phyloP scores from a whole-genome alignment of 176 grass and related monocot genomes.

The Aegilops tauschii region DNA sequence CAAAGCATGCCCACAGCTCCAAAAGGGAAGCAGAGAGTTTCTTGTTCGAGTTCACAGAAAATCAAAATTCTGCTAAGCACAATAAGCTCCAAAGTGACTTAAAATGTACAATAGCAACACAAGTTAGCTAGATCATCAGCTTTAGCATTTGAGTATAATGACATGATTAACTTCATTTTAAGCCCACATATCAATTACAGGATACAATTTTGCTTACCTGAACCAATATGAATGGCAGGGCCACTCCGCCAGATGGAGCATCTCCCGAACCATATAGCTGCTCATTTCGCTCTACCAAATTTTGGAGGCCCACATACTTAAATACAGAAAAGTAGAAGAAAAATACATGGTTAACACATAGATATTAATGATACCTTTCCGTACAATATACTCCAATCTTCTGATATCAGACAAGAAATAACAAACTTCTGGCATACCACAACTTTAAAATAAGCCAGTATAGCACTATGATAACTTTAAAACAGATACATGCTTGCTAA shows the following conservation, averaged over 20 bases:
- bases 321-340: slow-evolving; percentile 15
- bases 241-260: slow-evolving; percentile 83
- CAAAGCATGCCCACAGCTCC: not conserved
- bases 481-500: not conserved
- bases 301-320: slow-evolving; percentile 79
- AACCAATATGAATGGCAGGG: slow-evolving; percentile 96
- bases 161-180: not conserved
- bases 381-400: slow-evolving; percentile 16
- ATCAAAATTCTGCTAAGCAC: not conserved
- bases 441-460: not conserved
- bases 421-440: not conserved
- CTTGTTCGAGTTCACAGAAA: not conserved
- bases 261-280: slow-evolving; percentile 78
- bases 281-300: slow-evolving; percentile 81
- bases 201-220: slow-evolving; percentile 51
- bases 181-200: not conserved
- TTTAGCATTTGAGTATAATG: slow-evolving; percentile 4
- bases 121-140: slow-evolving; percentile 6
- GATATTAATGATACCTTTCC: not conserved
- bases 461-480: not conserved
- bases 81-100: slow-evolving; percentile 16
- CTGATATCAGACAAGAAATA: slow-evolving; percentile 19
- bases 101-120: not conserved
- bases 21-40: slow-evolving; percentile 5
- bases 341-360: not conserved